Evolutionary conservation across 768 basidiomycete genomes (phyloP).

Genomic region (Dictyophora rubrovolvata): DNA sequence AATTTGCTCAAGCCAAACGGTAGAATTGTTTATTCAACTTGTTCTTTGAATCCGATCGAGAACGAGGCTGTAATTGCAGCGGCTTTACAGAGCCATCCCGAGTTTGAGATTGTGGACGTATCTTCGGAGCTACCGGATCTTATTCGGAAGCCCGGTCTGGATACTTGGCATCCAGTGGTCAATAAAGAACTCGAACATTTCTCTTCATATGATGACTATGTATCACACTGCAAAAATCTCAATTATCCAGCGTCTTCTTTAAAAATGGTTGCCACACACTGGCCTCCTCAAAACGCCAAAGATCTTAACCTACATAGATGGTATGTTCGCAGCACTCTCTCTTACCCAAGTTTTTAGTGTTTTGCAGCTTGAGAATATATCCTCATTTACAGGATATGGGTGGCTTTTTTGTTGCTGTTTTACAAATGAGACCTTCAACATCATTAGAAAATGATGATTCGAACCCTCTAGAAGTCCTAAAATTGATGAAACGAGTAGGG

Average conservation of each 20-base stretch:
- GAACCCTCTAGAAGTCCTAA: neutral
- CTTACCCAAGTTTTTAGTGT: neutral
- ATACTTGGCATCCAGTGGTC: conserved; percentile 66
- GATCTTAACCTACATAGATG: conserved; percentile 59
- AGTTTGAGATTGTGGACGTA: conserved; percentile 73
- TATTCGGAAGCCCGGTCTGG: conserved; percentile 64
- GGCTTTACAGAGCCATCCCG: conserved; percentile 60
- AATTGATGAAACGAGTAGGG: neutral
- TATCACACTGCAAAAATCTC: conserved; percentile 3
- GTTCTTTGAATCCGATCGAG: conserved; percentile 93
- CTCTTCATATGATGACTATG: conserved; percentile 1
- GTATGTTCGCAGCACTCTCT: conserved; percentile 29
- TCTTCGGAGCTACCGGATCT: conserved; percentile 64
- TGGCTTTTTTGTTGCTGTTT: conserved; percentile 93
- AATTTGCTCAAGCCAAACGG: conserved; percentile 78
- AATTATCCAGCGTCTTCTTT: conserved; percentile 16
- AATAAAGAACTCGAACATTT: conserved; percentile 21
- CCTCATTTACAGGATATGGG: conserved; percentile 96
- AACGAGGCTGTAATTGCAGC: conserved; percentile 93
- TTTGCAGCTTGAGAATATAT: conserved; percentile 70
- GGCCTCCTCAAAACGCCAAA: conserved; percentile 61
- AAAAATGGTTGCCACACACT: conserved; percentile 64
- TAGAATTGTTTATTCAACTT: conserved; percentile 94
- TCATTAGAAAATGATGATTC: neutral
- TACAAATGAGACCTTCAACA: conserved; percentile 35